phyloP scores from a whole-genome alignment of 2,329 filamentous ascomycete species.

The Alternaria hordeiaustralica region DNA sequence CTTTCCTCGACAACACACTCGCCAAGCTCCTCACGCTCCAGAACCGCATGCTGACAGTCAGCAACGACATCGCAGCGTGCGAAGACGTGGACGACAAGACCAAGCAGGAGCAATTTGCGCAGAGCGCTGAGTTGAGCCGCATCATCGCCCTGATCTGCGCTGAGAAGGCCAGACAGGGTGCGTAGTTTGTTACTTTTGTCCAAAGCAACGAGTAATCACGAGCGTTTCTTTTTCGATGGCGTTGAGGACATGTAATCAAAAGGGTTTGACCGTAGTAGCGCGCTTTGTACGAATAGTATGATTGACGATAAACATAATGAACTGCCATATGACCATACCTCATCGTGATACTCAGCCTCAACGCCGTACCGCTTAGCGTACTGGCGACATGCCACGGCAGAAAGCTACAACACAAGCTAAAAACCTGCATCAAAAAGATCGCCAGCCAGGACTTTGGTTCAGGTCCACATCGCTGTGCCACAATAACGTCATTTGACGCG shows the following conservation, averaged over 20 bases:
- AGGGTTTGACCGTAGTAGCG: background rate
- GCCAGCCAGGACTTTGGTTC: slow-evolving; percentile 7
- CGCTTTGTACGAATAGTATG: slow-evolving; percentile 10
- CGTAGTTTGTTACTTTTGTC: slow-evolving; percentile 17
- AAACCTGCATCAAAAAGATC: slow-evolving; percentile 11
- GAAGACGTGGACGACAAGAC: slow-evolving; percentile 55
- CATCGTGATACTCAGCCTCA: background rate
- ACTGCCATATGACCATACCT: background rate
- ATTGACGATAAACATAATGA: background rate
- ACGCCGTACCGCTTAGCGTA: background rate
- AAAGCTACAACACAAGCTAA: background rate
- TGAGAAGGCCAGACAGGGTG: slow-evolving; percentile 59
- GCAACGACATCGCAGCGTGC: slow-evolving; percentile 54
- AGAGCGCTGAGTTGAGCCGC: slow-evolving; percentile 56
- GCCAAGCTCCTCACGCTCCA: slow-evolving; percentile 58
- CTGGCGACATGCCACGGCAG: background rate
- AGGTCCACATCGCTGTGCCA: slow-evolving; percentile 18
- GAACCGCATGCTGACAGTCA: slow-evolving; percentile 58
- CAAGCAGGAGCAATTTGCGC: slow-evolving; percentile 58
- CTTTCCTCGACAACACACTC: slow-evolving; percentile 61
- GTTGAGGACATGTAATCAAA: background rate
- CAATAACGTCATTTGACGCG: slow-evolving; percentile 37
- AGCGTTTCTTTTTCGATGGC: background rate
- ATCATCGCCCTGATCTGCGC: slow-evolving; percentile 61
- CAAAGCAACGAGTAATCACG: background rate